Base-by-base conservation (phyloP, 257 asterid genomes). In the Scutellaria minor region DNA sequence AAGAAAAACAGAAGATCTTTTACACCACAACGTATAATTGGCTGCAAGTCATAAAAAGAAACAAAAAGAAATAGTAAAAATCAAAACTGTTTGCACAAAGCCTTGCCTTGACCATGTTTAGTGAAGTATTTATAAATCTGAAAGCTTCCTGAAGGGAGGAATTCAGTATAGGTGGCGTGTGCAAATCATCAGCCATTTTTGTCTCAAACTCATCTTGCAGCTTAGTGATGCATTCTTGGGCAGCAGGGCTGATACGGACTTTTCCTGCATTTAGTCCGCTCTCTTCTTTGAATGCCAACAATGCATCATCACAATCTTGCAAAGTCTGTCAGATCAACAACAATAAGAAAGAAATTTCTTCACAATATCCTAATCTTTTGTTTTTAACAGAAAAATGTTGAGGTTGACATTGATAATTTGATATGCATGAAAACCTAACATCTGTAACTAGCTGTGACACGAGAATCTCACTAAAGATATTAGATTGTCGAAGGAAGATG, bases 151-250 rank as follows among this genome's bases (percentile, higher is more conserved):
- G 89, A 73, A 93, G 92, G 24, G 89, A 55, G 27, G 83, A 78
- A 72, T 85, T 93, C 40, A 90, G 61, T 70, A 90, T 72, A 42
- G 89, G 13, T 6, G 95, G 96, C 2, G 98, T 88, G 64, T 90
- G 97, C 84, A 93, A 76, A 77, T 93, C 98, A 82, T 90, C 97
- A 6, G 96, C 84, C 75, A 93, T 53, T 77, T 77, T 89, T 1
- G 86, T 44, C 79, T 87, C 89, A 54, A 90, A 81, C 45, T 93
- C 96, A 13, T 61, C 68, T 44, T 45, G 93, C 77, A 93, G 87
- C 71, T 82, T 87, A 31, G 14, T 76, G 72, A 85, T 85, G 84
- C 92, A 81, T 37, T 87, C 85, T 68, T 84, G 82, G 41, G 84
- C 89, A 42, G 75, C 85, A 8, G 81, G 75, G 70, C 70, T 83